Percentiles rank a stretch among this genome's conserved stretches.
Conservation (phyloP, 1,139 yeast genomes). For the Kluyveromyces sp. region DNA sequence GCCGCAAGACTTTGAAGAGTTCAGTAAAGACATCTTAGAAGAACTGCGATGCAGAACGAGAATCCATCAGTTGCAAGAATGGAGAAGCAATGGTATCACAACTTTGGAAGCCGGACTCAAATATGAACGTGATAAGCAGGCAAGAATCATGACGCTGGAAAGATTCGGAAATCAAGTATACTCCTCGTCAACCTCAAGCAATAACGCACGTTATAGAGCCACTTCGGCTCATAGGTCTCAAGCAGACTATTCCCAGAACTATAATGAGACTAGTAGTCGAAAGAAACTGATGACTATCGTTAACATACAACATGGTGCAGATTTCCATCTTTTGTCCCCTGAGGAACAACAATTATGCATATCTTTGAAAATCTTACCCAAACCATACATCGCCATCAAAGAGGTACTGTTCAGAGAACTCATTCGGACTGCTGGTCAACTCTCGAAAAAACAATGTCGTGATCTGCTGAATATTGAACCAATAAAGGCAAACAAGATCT, state of each 20-base stretch:
- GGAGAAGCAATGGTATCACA: conserved; percentile 86
- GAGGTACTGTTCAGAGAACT: conserved; percentile 88
- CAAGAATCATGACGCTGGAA: conserved; percentile 52
- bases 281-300: conserved; percentile 35
- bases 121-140: conserved; percentile 81
- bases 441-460: conserved; percentile 78
- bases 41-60: conserved; percentile 76
- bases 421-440: conserved; percentile 70
- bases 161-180: conserved; percentile 41
- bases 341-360: conserved; percentile 86
- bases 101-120: conserved; percentile 76
- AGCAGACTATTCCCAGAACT: conserved; percentile 24
- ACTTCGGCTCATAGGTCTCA: conserved; percentile 23
- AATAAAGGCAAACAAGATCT: conserved; percentile 76
- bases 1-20: conserved; percentile 69
- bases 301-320: conserved; percentile 80
- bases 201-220: conserved; percentile 23
- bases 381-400: conserved; percentile 88
- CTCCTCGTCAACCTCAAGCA: conserved; percentile 15
- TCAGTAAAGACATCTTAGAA: conserved; percentile 62
- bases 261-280: conserved; percentile 31
- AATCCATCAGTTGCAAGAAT: conserved; percentile 84
- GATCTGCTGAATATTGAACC: conserved; percentile 81
- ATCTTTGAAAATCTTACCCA: conserved; percentile 77
- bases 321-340: conserved; percentile 69